Evolutionary conservation across 805 yeast species (phyloP), one percentile per base, ranked within the genome.

Genomic region (Vanderwaltozyma polyspora): DNA sequence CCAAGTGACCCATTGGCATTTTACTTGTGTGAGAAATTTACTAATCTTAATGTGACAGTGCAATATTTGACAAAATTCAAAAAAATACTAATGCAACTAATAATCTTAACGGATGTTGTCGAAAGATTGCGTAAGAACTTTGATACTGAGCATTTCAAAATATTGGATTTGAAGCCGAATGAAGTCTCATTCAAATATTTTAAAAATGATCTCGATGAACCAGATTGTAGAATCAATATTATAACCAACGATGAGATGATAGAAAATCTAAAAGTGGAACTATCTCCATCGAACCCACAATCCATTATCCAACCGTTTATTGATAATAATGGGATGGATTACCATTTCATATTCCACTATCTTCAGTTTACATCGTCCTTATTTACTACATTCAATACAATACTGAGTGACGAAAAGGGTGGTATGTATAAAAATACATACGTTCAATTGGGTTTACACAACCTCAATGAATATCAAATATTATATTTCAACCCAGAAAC

Each of bases 171-270:
- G 26, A 50, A 50, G 32, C 56, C 57, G 6, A 53, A 57, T 31
- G 59, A 58, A 37, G 55, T 58, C 11, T 43, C 57, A 7, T 58
- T 58, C 41, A 55, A 56, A 33, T 58, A 58, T 39, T 37, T 58
- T 19, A 47, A 49, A 18, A 43, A 49, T 29, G 35, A 33, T 21
- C 27, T 26, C 3, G 49, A 45, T 33, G 43, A 38, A 15, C 48
- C 51, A 26, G 63, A 58, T 37, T 58, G 63, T 40, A 50, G 51
- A 11, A 52, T 57, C 16, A 46, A 47, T 34, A 55, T 55, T 12
- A 44, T 45, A 7, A 48, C 57, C 2, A 45, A 45, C 30, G 54
- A 52, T 22, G 48, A 48, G 27, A 48, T 38, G 31, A 53, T 50
- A 5, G 51, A 52, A 26, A 53, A 52, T 17, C 29, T 58, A 15